Base-by-base conservation (phyloP, 169 alveolate genomes). In the Cryptosporidium bovis region DNA sequence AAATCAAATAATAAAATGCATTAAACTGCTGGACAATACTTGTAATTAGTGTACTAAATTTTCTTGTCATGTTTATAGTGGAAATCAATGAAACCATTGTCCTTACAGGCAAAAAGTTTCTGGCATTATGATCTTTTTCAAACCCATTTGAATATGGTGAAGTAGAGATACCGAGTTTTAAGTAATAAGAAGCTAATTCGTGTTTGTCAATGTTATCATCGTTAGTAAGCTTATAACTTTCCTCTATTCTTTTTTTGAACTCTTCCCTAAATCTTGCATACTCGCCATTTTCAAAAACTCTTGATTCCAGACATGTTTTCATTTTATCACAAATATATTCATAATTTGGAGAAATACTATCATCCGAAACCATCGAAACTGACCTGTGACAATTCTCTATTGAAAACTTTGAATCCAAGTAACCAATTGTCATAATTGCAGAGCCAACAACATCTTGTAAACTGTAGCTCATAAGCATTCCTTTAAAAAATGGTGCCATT, bases 391-490 rank as follows among this genome's bases (percentile, higher is more conserved):
- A 71, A 20, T 71, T 71, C 29, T 71, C 84, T 24, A 55, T 15
- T 3, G 27, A 36, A 56, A 71, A 71, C 3, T 71, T 66, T 31
- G 51, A 29, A 53, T 71, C 84, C 31, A 51, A 51, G 40, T 71
- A 71, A 27, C 84, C 29, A 29, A 71, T n/a, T n/a, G 67, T 71
- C 67, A 51, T 56, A 31, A 71, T 8, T 31, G 84, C 84, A 10
- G 84, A 33, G 10, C 84, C 84, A 31, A 71, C 60, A 2, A 71
- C 31, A 71, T 71, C 84, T 18, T 71, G 69, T 6, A 71, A 34
- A 24, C 68, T 27, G 40, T 71, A 71, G 31, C 84, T 71, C 55
- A 71, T 29, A 55, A 71, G 27, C 53, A 71, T 36, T 0, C 84
- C 84, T 27, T 5, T n/a, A 27, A 71, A 56, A 44, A 33, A 51